Percentiles rank a stretch among this genome's conserved stretches.
Conservation (phyloP, 2,329 filamentous ascomycete genomes). For the Reticulascus tulasneorum region DNA sequence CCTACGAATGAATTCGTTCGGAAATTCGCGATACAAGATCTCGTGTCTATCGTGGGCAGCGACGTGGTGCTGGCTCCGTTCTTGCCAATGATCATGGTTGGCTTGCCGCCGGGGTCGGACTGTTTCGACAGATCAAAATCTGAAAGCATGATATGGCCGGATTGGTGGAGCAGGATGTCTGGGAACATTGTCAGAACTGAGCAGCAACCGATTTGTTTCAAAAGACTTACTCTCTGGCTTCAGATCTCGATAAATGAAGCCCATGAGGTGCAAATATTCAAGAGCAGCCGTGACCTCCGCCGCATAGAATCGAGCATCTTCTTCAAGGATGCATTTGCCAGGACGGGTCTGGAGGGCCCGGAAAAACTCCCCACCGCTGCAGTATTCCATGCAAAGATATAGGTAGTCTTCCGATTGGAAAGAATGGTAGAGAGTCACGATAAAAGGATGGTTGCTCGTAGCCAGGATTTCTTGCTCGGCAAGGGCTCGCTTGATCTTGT, state of each 20-base stretch:
- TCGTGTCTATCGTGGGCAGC: slow-evolving; percentile 95
- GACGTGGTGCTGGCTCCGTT: slow-evolving; percentile 83
- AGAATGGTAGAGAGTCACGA: slow-evolving; percentile 96
- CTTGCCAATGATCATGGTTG: slow-evolving; percentile 94
- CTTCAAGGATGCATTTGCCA: slow-evolving; percentile 95
- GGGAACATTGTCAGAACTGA: slow-evolving; percentile 5
- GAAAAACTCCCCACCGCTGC: slow-evolving; percentile 98
- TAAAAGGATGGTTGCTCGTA: slow-evolving; percentile 98
- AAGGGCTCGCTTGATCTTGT: slow-evolving; percentile 98
- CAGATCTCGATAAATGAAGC: slow-evolving; percentile 96
- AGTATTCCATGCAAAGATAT: slow-evolving; percentile 99
- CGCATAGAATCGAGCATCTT: slow-evolving; percentile 94
- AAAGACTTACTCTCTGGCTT: slow-evolving; percentile 86
- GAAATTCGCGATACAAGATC: slow-evolving; percentile 97
- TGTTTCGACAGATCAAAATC: slow-evolving; percentile 99
- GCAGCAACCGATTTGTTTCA: slow-evolving; percentile 8
- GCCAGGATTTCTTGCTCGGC: slow-evolving; percentile 97
- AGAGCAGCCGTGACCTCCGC: slow-evolving; percentile 94
- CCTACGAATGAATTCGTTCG: slow-evolving; percentile 97
- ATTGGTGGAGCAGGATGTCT: slow-evolving; percentile 98
- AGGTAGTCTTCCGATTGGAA: slow-evolving; percentile 99
- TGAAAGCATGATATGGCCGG: slow-evolving; percentile 99
- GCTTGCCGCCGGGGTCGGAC: slow-evolving; percentile 90
- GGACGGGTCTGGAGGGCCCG: slow-evolving; percentile 91
- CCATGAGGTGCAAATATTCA: slow-evolving; percentile 97